Base-by-base conservation (phyloP, 495 filamentous ascomycete species). In the Penicillium goetzii region DNA sequence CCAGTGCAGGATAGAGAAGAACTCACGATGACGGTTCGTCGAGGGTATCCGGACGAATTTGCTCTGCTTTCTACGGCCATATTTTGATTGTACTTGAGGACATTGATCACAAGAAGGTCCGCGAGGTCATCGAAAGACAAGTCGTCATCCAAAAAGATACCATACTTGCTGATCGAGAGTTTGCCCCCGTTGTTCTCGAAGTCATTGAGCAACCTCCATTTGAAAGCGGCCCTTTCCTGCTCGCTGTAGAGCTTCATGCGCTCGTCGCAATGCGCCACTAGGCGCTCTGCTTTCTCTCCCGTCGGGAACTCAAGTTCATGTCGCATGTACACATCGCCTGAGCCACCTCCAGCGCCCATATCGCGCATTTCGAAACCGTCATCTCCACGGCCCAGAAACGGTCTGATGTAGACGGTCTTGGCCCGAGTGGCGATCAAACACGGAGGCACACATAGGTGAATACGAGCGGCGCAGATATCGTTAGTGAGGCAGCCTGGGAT, bases 391-490 rank as follows among this genome's bases (percentile, higher is more conserved):
- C 78, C 81, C 17, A 97, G 81, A 49, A 97, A 88, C 0, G 94
- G 94, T 17, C 79, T 84, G 54, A 97, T 96, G 75, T 85, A 87
- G 21, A 98, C 89, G 0, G 1, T 86, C 80, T 2, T 68, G 72
- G 9, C 83, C 80, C 5, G 1, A 14, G 72, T 76, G 36, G 85
- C 74, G 0, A 79, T 80, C 0, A 78, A 41, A 68, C 93, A 97
- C 1, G 81, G 78, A 59, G 84, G 87, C 66, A 94, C 93, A 63
- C 94, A 97, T 68, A 92, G 94, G 74, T 97, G 93, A 26, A 97
- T 79, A n/a, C 88, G 85, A n/a, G 84, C 86, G 19, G 74, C 74
- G 15, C 84, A 3, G 17, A 2, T 71, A 34, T 91, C 78, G 3
- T 73, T 71, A 6, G 91, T 97, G 40, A 97, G 76, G 69, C 87